These are phyloP conservation scores for Stentor roeselii DNA, from an alignment of 73 alveolate genomes.

Conservation along the genomic window DNA sequence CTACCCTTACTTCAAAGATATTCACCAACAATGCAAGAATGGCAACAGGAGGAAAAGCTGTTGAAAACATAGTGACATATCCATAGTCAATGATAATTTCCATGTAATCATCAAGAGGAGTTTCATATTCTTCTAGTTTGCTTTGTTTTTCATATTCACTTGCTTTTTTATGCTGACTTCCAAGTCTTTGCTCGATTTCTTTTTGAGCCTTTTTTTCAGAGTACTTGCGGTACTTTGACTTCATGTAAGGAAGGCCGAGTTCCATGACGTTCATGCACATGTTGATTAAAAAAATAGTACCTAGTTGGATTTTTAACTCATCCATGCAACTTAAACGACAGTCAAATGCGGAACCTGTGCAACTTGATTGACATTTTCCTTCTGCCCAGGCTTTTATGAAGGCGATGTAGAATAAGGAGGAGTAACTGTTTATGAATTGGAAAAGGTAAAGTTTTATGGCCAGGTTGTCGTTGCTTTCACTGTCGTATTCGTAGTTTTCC, in stretches of 20 bases:
- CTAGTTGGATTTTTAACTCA: background rate
- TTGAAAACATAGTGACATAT: slow-evolving; percentile 25
- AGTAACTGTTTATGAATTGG: slow-evolving; percentile 40
- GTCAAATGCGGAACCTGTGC: too few relatives aligned
- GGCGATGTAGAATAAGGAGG: slow-evolving; percentile 42
- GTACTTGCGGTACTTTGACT: background rate
- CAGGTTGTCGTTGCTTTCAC: slow-evolving; percentile 25
- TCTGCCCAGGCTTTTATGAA: slow-evolving; percentile 38
- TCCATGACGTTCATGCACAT: background rate
- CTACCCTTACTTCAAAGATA: slow-evolving; percentile 14
- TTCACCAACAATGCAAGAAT: slow-evolving; percentile 1
- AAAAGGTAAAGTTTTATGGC: slow-evolving; percentile 33
- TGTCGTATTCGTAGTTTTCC: slow-evolving; percentile 44
- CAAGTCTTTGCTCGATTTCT: background rate
- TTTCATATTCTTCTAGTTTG: background rate
- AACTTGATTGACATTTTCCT: background rate
- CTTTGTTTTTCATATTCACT: background rate
- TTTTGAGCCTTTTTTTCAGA: background rate
- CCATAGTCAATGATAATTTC: slow-evolving; percentile 26
- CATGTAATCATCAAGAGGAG: slow-evolving; percentile 31
- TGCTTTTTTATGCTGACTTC: too few relatives aligned
- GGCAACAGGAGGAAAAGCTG: slow-evolving; percentile 27
- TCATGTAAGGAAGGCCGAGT: slow-evolving; percentile 23
- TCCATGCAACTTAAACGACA: background rate
- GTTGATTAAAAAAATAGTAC: background rate